Conservation (phyloP, 1,284 basidiomycete species). For the Apiotrichum brassicae region DNA sequence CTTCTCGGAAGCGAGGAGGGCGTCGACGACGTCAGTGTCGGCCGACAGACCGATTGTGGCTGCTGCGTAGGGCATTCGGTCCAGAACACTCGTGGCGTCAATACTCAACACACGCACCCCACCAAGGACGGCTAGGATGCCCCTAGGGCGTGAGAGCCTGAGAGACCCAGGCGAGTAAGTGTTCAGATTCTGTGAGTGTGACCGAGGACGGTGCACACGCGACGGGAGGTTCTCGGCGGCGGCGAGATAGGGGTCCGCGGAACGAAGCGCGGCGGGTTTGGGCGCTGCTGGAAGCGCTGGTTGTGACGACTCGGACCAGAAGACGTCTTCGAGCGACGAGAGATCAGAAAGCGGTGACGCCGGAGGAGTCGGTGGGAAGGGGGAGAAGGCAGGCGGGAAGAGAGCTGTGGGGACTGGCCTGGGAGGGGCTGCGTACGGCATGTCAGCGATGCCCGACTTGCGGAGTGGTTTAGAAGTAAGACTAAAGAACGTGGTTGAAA, state of each 20-base stretch:
- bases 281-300: neutral
- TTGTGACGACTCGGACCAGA: neutral
- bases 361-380: neutral
- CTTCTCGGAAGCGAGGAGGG: neutral
- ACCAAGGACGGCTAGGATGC: constrained; percentile 12
- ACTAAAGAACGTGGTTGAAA: no score
- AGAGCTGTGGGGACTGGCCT: neutral
- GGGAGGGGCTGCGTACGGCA: constrained; percentile 3
- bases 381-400: no score
- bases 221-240: neutral
- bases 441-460: neutral
- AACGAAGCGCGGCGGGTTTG: neutral
- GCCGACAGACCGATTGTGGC: constrained; percentile 4
- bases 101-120: constrained; percentile 12
- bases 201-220: no score
- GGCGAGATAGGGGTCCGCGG: neutral
- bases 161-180: neutral
- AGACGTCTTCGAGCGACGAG: neutral
- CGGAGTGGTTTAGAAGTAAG: no score
- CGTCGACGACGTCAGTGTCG: constrained; percentile 12
- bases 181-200: neutral
- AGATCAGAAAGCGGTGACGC: neutral
- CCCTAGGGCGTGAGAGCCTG: constrained; percentile 4
- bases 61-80: constrained; percentile 15
- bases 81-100: constrained; percentile 2